A percentile compares a stretch with the other conserved stretches of the same genome.
These are phyloP conservation scores for Solanum bukasovii DNA, from an alignment of 257 asterid species.

Conservation along the genomic window DNA sequence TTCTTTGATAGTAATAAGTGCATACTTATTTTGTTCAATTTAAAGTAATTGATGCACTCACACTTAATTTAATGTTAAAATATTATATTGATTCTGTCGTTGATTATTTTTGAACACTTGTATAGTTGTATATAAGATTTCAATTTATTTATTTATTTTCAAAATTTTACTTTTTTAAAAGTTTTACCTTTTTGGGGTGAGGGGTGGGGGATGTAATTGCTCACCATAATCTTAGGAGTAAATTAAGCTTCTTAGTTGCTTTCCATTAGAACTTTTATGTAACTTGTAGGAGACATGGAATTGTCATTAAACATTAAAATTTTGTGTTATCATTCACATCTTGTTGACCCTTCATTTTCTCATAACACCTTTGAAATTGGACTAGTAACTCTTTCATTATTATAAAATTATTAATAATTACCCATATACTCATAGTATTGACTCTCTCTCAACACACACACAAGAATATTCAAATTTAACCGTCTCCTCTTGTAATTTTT, in stretches of 20 bases:
- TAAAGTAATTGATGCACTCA: neutral
- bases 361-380: neutral
- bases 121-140: neutral
- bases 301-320: neutral
- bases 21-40: neutral
- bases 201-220: neutral
- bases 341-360: constrained; percentile 8
- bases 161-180: neutral
- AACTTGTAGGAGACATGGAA: neutral
- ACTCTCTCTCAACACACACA: neutral
- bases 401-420: neutral
- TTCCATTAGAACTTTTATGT: neutral
- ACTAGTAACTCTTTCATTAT: neutral
- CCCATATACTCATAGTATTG: neutral
- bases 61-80: neutral
- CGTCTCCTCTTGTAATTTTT: neutral
- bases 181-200: neutral
- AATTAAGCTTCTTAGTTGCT: neutral
- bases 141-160: neutral
- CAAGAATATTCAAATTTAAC: neutral
- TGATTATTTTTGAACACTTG: neutral
- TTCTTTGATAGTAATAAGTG: too few species aligned
- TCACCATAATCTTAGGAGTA: neutral
- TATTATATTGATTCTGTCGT: neutral
- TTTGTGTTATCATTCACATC: neutral